phyloP scores from a whole-genome alignment of 768 basidiomycete species.

The Naematelia encephala region DNA sequence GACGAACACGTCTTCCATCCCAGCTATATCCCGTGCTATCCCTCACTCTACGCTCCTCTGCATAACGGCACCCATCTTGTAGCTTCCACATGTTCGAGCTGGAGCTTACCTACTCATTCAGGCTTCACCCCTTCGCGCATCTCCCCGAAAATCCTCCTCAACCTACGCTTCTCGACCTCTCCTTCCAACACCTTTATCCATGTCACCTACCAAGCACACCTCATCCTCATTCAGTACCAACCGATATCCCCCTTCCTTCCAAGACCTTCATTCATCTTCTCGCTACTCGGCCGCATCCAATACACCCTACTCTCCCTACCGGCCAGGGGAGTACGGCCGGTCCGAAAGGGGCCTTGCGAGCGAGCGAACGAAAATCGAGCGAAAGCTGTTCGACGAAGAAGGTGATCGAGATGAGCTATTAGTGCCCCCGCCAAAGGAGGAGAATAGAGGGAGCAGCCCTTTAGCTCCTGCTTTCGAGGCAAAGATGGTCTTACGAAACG shows the following conservation, averaged over 20 bases:
- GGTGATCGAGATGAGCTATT: constrained; percentile 13
- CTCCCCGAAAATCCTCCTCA: constrained; percentile 16
- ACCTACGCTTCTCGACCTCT: constrained; percentile 1
- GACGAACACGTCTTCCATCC: not conserved
- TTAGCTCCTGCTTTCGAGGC: constrained; percentile 40
- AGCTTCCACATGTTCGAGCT: no score
- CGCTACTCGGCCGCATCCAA: constrained; percentile 24
- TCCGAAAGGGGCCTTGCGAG: constrained; percentile 28
- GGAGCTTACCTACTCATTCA: not conserved
- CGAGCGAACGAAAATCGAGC: constrained; percentile 32
- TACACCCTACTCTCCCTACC: constrained; percentile 38
- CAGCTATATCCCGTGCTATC: not conserved
- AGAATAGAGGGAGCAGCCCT: constrained; percentile 22
- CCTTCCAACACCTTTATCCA: constrained; percentile 36
- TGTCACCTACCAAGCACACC: constrained; percentile 19
- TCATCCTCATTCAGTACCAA: constrained; percentile 5
- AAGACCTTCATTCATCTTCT: constrained; percentile 24
- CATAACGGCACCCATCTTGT: no score
- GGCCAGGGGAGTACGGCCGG: constrained; percentile 39
- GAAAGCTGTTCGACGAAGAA: constrained; percentile 33
- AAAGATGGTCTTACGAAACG: constrained; percentile 40
- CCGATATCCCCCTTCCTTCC: constrained; percentile 31
- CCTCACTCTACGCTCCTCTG: no score
- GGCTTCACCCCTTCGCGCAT: constrained; percentile 10
- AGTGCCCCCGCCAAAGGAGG: constrained; percentile 5